Base-by-base conservation (phyloP, 2,329 filamentous ascomycete genomes). In the Cordyceps fumosorosea region DNA sequence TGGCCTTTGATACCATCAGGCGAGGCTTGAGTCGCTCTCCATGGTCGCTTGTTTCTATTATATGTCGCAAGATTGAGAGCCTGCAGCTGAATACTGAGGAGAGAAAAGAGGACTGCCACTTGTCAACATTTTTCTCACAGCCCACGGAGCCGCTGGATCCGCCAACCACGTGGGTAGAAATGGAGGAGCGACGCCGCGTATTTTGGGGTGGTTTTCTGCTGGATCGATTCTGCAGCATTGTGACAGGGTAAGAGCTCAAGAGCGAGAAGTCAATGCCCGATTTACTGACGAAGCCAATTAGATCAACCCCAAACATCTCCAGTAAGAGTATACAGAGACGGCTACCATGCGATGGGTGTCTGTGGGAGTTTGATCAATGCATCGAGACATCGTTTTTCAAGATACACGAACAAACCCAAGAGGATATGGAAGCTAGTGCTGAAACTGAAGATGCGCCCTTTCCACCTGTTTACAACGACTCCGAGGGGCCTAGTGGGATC, bases 191-290 rank as follows among this genome's bases (percentile, higher is more conserved):
- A 6, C 67, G 76, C 2, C 66, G 76, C 0, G 71, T 78, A 3
- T 78, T 77, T 60, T 78, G 76, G 76, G 75, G 72, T 14, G 70
- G 76, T 3, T 78, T 78, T 63, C 65, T 73, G 2, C 67, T 77
- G 62, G 75, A 78, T 44, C 68, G 75, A 7, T 78, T 80, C 69
- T 74, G 71, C 66, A 68, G 68, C 69, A 74, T 78, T 16, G 70
- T 70, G 14, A 78, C 75, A 4, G 75, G 76, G 7, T 76, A 73
- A 72, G 75, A 8, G 29, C 29, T 74, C 60, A 68, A 70, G 8
- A 42, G 3, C 20, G 14, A 18, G 8, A 12, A 12, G 10, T 18
- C 7, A 7, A 48, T 18, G 11, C 12, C 22, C 6, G 16, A n/a
- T 3, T 73, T 69, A 26, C 65, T 78, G 1, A 76, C 73, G 1